Evolutionary conservation across 805 yeast genomes (phyloP), one percentile per base, ranked within the genome.

Genomic region (Starmera caribaea): DNA sequence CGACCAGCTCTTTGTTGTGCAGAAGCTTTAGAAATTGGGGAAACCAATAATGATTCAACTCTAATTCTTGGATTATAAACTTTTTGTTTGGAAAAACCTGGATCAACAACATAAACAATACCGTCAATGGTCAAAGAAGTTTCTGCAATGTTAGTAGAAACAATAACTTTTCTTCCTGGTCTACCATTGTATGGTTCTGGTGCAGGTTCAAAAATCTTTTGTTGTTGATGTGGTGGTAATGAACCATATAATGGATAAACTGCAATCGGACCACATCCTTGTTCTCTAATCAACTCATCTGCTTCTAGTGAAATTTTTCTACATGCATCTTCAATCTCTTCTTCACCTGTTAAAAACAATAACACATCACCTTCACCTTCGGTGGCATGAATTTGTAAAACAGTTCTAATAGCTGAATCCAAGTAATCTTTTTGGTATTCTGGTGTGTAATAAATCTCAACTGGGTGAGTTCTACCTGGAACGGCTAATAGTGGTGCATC

Each of bases 1-100:
- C 98, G 85, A 74, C 98, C 98, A 30, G 97, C 97, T 63, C 98
- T 78, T 64, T 90, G 98, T 64, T 90, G 96, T 1, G 98, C 96
- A 36, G 94, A 81, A 0, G 98, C 98, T 64, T 88, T 89, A 10
- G 97, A 89, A 45, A 92, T 89, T 30, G 97, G 97, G 8, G 96
- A 85, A 5, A 92, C 97, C 39, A 90, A 70, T 50, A 90, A 69
- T 1, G 97, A 87, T 62, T 90, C 97, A 27, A 90, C 97, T 61
- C 98, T 75, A 42, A 90, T 85, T 61, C 97, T 75, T 38, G 98
- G 97, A 58, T 90, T 92, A 65, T 88, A 90, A 42, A 89, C 96
- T 54, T 92, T 90, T 62, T 92, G 97, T 57, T 90, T 90, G 14
- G 95, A 82, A 58, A 90, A 92, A 1, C 98, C 98, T 2, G 97